Evolutionary conservation across 2,329 filamentous ascomycete species (phyloP), one percentile per base, ranked within the genome.

Genomic region (Pseudocercospora crystallina): DNA sequence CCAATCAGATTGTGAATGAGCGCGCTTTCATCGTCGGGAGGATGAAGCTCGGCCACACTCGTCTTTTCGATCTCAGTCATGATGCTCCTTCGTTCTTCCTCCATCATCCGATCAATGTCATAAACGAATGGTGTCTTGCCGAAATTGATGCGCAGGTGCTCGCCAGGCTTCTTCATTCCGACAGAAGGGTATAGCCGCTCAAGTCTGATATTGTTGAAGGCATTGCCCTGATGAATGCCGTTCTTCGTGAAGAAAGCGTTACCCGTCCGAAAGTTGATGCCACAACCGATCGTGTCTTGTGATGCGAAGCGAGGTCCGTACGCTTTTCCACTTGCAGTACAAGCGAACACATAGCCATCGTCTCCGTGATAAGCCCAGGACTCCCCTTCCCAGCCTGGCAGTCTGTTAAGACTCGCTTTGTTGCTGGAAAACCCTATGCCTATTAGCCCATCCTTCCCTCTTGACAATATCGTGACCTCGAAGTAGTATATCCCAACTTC

Each of bases 401-500:
- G 73, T 58, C 82, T 72, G 57, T 80, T 82, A 31, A 85, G 69
- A 2, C 76, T 78, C 11, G 81, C 81, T 63, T 82, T 83, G 29
- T 71, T 71, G 13, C 76, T 78, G 1, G 80, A 82, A 64, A 86
- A 84, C 5, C 83, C 83, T 47, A 86, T 75, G 11, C 80, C 82
- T 56, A 79, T 76, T 59, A 74, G 65, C 34, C 75, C 62, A 61
- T 88, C 85, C 65, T 85, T 84, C 44, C 81, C 81, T 63, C 84
- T 83, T 7, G 82, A 81, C 43, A 85, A 68, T 41, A 89, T 80
- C 8, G 80, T 81, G 31, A 84, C 77, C 64, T 99, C 94, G 65
- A 84, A 99, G 69, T 99, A 99, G 70, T 96, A 99, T 53, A 99
- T 86, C 2, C 94, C 94, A 60, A 89, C 94, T 65, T 95, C 87